Conservation (phyloP, 2,329 filamentous ascomycete species). For the Nemania abortiva region DNA sequence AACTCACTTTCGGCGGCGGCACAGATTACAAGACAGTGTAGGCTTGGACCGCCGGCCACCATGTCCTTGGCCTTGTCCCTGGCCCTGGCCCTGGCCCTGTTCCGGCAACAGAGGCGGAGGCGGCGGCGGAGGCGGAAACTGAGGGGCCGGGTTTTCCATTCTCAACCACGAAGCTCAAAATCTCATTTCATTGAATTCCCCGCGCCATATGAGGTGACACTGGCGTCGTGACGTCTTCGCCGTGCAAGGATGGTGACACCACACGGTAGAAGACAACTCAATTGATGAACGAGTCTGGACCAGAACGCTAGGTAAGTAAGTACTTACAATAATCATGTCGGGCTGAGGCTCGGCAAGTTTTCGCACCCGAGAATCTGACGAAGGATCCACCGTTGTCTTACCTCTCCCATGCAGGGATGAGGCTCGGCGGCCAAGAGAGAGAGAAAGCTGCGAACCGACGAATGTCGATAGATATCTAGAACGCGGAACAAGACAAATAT, state of each 20-base stretch:
- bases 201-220: background rate
- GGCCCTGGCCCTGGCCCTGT: too few relatives aligned
- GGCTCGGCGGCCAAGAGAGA: background rate
- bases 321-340: too few relatives aligned
- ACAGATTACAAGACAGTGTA: constrained; percentile 23
- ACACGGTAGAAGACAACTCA: background rate
- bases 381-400: background rate
- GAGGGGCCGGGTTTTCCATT: background rate
- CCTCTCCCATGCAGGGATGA: constrained; percentile 5
- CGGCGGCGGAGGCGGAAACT: background rate
- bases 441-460: too few relatives aligned
- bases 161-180: background rate
- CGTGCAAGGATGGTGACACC: background rate
- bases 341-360: background rate
- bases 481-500: too few relatives aligned
- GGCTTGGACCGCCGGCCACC: constrained; percentile 19
- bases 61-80: constrained; percentile 14
- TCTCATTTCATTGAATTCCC: background rate
- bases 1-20: constrained; percentile 28
- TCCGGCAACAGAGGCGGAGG: background rate
- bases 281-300: background rate
- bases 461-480: too few relatives aligned
- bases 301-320: background rate
- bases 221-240: background rate
- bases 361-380: background rate